Evolutionary conservation across 2,329 filamentous ascomycete species (phyloP).

Genomic region (Neocucurbitaria cava): DNA sequence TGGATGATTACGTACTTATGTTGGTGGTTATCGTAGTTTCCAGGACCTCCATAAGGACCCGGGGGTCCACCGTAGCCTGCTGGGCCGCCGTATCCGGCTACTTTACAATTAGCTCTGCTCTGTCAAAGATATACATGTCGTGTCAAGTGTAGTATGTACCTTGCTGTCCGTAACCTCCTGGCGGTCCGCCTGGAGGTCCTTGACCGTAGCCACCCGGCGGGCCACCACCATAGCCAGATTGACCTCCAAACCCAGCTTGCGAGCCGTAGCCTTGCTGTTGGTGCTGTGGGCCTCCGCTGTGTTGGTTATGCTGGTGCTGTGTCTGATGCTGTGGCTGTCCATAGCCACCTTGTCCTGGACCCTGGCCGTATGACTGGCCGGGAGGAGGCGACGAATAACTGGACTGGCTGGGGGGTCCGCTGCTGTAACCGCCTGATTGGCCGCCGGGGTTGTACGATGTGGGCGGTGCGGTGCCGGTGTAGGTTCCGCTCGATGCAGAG

Average conservation of each 20-base stretch:
- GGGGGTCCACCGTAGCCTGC: slow-evolving; percentile 28
- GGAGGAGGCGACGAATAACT: slow-evolving; percentile 26
- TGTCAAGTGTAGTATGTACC: slow-evolving; percentile 14
- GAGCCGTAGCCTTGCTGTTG: slow-evolving; percentile 25
- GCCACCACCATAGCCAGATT: slow-evolving; percentile 24
- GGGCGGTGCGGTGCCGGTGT: slow-evolving; percentile 70
- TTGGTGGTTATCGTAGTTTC: slow-evolving; percentile 40
- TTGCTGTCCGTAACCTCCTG: slow-evolving; percentile 35
- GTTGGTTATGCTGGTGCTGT: slow-evolving; percentile 15
- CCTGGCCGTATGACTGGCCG: slow-evolving; percentile 26
- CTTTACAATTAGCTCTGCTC: slow-evolving; percentile 5
- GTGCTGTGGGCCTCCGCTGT: slow-evolving; percentile 2
- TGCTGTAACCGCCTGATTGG: slow-evolving; percentile 31
- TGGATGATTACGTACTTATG: slow-evolving; percentile 20
- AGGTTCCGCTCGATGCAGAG: slow-evolving; percentile 60
- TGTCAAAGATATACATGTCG: background rate
- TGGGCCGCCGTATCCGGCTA: slow-evolving; percentile 43
- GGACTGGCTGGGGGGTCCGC: slow-evolving; percentile 27
- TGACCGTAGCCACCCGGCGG: slow-evolving; percentile 7
- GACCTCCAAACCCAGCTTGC: slow-evolving; percentile 33
- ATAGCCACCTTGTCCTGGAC: slow-evolving; percentile 18
- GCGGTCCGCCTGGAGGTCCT: slow-evolving; percentile 12
- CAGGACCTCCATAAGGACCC: slow-evolving; percentile 34
- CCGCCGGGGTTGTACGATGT: slow-evolving; percentile 61
- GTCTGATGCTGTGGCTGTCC: slow-evolving; percentile 1